phyloP scores from a whole-genome alignment of 1,139 yeast genomes.

The Debaryomyces sp. region DNA sequence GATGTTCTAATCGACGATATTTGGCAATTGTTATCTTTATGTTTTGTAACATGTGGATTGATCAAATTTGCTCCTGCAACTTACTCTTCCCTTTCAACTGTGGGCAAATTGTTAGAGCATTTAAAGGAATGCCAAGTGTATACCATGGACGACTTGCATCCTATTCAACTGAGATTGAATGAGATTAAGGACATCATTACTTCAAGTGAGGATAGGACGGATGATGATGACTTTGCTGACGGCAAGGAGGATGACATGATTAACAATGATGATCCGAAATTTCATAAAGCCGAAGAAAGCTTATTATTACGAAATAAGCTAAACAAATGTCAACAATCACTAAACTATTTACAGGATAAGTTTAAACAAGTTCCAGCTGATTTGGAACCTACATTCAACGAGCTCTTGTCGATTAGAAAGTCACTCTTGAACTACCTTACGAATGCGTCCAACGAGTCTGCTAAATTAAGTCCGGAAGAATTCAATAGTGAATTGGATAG shows the following conservation, averaged over 20 bases:
- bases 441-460: slow-evolving; percentile 14
- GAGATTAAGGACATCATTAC: slow-evolving; percentile 68
- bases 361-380: slow-evolving; percentile 60
- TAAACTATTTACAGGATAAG: slow-evolving; percentile 51
- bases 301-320: slow-evolving; percentile 60
- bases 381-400: slow-evolving; percentile 53
- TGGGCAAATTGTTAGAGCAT: slow-evolving; percentile 79
- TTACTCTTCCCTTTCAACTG: slow-evolving; percentile 84
- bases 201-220: slow-evolving; percentile 39
- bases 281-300: slow-evolving; percentile 56
- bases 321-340: slow-evolving; percentile 57
- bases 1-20: slow-evolving; percentile 85
- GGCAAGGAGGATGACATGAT: slow-evolving; percentile 18
- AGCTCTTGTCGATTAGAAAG: slow-evolving; percentile 42
- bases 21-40: slow-evolving; percentile 80
- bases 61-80: slow-evolving; percentile 92
- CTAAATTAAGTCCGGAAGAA: slow-evolving; percentile 9
- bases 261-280: slow-evolving; percentile 15
- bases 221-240: slow-evolving; percentile 25
- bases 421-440: slow-evolving; percentile 38
- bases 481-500: slow-evolving; percentile 15
- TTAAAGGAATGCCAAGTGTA: slow-evolving; percentile 77
- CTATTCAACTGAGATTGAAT: slow-evolving; percentile 68
- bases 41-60: slow-evolving; percentile 89
- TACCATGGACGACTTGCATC: slow-evolving; percentile 79